Evolutionary conservation across 345 rosid genomes (phyloP).

Genomic region (Toxicodendron radicans): DNA sequence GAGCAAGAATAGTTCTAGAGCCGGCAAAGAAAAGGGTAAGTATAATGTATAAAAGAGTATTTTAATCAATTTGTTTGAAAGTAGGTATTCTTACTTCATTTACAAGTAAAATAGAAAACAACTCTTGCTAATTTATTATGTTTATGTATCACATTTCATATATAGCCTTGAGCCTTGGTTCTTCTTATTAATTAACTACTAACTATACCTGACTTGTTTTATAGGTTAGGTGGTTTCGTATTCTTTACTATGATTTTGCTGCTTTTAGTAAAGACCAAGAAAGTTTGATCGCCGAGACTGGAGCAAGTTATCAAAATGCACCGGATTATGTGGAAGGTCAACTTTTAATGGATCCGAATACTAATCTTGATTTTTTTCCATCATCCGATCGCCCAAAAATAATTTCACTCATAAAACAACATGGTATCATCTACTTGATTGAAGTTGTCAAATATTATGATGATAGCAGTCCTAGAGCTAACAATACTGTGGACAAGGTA

Average conservation of each 20-base stretch:
- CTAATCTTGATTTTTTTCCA: constrained; percentile 39
- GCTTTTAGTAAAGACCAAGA: constrained; percentile 51
- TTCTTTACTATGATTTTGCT: constrained; percentile 52
- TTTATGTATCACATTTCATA: neutral
- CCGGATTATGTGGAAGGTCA: constrained; percentile 55
- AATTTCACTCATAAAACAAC: constrained; percentile 33
- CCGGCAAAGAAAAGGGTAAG: constrained; percentile 48
- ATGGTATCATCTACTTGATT: constrained; percentile 45
- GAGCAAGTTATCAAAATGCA: constrained; percentile 24
- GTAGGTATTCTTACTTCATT: neutral
- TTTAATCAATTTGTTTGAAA: neutral
- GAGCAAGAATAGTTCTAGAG: constrained; percentile 51
- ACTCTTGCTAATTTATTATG: neutral
- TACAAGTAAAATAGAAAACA: neutral
- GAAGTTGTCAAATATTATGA: constrained; percentile 48
- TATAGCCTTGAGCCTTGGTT: too few species aligned
- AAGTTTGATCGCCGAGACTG: constrained; percentile 42
- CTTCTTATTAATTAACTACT: too few species aligned
- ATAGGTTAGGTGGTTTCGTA: constrained; percentile 49
- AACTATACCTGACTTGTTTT: neutral
- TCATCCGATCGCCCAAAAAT: constrained; percentile 29
- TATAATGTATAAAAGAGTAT: neutral
- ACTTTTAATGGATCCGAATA: constrained; percentile 38
- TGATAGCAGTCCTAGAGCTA: constrained; percentile 10
- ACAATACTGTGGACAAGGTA: neutral